Evolutionary conservation across 116 monocot species (phyloP), one percentile per base, ranked within the genome.

Genomic region (Phalaenopsis hybrid): DNA sequence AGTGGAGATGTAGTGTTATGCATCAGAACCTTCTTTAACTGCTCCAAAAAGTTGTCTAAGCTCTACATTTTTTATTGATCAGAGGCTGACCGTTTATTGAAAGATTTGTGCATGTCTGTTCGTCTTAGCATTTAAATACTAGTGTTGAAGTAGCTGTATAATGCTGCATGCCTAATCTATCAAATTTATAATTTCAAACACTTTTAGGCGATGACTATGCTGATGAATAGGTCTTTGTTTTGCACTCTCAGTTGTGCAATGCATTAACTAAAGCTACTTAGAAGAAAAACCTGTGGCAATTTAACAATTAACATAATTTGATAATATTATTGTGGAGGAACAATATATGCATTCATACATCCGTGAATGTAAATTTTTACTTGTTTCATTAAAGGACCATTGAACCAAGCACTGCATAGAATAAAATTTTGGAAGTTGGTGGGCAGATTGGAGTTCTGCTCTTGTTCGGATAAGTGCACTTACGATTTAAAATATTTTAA

Each of bases 401-500:
- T 65, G 65, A 73, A 73, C 41, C 41, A 3, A 73, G 31, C 73
- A 41, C 6, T 44, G 33, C 20, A 46, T 25, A 75, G 18, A 46
- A 75, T 44, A 46, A 75, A 75, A 75, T 75, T 8, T 41, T 73
- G 37, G 41, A 6, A 75, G 46, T 45, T 21, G 75, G 46, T 75
- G 75, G 17, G 21, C 8, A 75, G n/a, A 34, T 70, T 13, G 12
- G 70, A 33, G 70, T 37, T 70, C 34, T 70, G 70, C 34, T 70
- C 34, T 65, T 65, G 25, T 25, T 7, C 6, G 23, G 20, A 28
- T 10, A 33, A 34, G 70, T 70, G 37, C 9, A 72, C 72, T 37
- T 25, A 16, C 8, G 23, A 74, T 10, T 45, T 44, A 45, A 45
- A 46, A 21, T 6, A 6, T 75, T 46, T 44, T 75, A n/a, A 44